Base-by-base conservation (phyloP, 139 green algal species). In the Haematococcus lacustris region DNA sequence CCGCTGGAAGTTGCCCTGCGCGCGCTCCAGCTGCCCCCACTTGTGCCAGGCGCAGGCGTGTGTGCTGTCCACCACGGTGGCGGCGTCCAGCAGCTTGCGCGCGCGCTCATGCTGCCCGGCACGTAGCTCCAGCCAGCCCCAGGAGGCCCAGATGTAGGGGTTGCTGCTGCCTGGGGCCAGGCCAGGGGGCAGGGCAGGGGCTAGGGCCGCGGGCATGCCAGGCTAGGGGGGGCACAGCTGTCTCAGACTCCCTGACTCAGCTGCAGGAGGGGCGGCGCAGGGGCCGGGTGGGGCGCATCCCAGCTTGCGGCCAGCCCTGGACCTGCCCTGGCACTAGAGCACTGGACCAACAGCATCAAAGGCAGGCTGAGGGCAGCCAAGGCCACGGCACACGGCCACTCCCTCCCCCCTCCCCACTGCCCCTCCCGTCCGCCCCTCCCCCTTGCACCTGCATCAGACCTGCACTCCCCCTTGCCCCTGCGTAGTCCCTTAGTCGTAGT, bases 1-100 rank as follows among this genome's bases (percentile, higher is more conserved):
- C 1, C 81, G 78, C 41, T 83, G 57, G 64, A 90, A 90, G 78
- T 98, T 95, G 37, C 95, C 95, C 71, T 94, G 68, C 23, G 64
- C 65, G 84, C 92, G 92, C 83, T 99, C 95, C 73, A 99, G 85
- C 78, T 95, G 85, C 9, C 93, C 95, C 95, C 95, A 99, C 59
- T 91, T 93, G 80, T 99, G 95, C 90, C 92, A 99, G 0, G 93
- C 91, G 4, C 93, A 92, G 30, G 89, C 91, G 72, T 99, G 95
- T 63, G 70, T 75, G 28, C 78, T 70, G 74, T 95, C 83, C 39
- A 94, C 94, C 47, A 93, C 89, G 7, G 91, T 83, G 0, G 95
- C 95, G 0, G 93, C 94, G 73, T 98, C 92, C 76, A 90, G 98
- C 62, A 96, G 85, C 84, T 93, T 91, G 38, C 95, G 87, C 1